Conservation (phyloP, 2,329 filamentous ascomycete genomes). For the Colletotrichum nymphaeae region DNA sequence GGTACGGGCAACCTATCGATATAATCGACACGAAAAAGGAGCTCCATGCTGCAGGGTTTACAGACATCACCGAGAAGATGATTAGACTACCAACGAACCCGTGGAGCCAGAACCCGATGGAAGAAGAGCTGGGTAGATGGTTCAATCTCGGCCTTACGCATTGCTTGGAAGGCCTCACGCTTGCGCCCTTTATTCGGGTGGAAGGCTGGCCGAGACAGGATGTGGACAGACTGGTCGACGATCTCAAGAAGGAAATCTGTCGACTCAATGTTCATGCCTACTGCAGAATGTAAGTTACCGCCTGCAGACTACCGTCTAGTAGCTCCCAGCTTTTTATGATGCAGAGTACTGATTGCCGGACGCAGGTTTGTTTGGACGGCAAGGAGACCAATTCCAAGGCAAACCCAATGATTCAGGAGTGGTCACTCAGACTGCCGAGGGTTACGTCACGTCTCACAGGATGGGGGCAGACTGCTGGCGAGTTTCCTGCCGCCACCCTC, state of each 20-base stretch:
- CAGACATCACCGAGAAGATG: slow-evolving; percentile 78
- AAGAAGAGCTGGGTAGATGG: slow-evolving; percentile 80
- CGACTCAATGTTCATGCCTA: slow-evolving; percentile 77
- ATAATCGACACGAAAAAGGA: slow-evolving; percentile 59
- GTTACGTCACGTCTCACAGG: slow-evolving; percentile 1
- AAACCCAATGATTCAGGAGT: slow-evolving; percentile 28
- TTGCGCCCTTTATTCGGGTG: slow-evolving; percentile 77
- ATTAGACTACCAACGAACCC: slow-evolving; percentile 79
- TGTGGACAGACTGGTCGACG: slow-evolving; percentile 70
- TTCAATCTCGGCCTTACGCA: slow-evolving; percentile 84
- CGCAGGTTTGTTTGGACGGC: slow-evolving; percentile 39
- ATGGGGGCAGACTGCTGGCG: neutral
- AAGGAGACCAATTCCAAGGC: slow-evolving; percentile 35
- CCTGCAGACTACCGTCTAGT: slow-evolving; percentile 14
- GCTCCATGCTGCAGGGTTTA: slow-evolving; percentile 80
- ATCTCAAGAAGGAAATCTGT: slow-evolving; percentile 76
- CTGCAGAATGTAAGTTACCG: slow-evolving; percentile 76
- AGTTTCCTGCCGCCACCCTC: slow-evolving; percentile 31
- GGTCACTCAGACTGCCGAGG: slow-evolving; percentile 10
- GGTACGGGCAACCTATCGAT: slow-evolving; percentile 73
- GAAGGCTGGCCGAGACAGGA: slow-evolving; percentile 70
- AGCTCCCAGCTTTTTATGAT: neutral
- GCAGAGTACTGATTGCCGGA: slow-evolving; percentile 12
- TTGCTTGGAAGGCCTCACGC: slow-evolving; percentile 77
- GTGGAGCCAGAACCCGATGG: slow-evolving; percentile 73